phyloP scores from a whole-genome alignment of 371 early-diverging fungal species.

The Mortierella sp. region DNA sequence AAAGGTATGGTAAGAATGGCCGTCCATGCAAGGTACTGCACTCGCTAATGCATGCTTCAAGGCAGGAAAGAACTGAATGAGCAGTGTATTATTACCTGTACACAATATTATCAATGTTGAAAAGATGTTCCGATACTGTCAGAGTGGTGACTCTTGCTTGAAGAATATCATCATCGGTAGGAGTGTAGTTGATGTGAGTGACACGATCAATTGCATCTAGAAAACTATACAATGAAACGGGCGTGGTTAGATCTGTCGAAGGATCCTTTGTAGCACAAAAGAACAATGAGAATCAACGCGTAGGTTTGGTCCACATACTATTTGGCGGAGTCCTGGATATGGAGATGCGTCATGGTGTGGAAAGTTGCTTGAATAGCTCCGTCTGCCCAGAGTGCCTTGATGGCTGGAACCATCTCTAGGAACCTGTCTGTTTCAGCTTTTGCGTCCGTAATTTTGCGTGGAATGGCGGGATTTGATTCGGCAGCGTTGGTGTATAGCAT shows the following conservation, averaged over 20 bases:
- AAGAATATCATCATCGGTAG: conserved; percentile 62
- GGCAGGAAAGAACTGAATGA: too few relatives aligned
- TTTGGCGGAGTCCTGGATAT: conserved; percentile 58
- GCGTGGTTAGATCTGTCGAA: neutral
- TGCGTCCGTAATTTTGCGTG: conserved; percentile 59
- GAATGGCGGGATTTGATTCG: conserved; percentile 52
- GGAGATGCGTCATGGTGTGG: conserved; percentile 35
- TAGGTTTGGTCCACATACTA: conserved; percentile 42
- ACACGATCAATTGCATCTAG: conserved; percentile 59
- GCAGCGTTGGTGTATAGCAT: conserved; percentile 45
- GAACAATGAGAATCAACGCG: neutral
- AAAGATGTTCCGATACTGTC: conserved; percentile 60
- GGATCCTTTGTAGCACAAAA: neutral
- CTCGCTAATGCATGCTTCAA: neutral
- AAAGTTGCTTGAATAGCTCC: conserved; percentile 44
- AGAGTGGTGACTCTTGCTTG: conserved; percentile 60
- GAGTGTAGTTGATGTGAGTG: conserved; percentile 54
- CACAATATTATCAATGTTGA: conserved; percentile 53
- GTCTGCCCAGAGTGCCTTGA: conserved; percentile 57
- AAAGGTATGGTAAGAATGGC: neutral
- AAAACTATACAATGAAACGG: conserved; percentile 31
- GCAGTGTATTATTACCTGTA: too few relatives aligned
- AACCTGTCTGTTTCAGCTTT: conserved; percentile 51
- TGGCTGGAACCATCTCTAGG: conserved; percentile 48
- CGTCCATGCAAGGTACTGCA: neutral